Percentiles rank a stretch among this genome's conserved stretches.
Evolutionary conservation across 495 filamentous ascomycete species (phyloP).

Genomic region (Penicillium turbatum): DNA sequence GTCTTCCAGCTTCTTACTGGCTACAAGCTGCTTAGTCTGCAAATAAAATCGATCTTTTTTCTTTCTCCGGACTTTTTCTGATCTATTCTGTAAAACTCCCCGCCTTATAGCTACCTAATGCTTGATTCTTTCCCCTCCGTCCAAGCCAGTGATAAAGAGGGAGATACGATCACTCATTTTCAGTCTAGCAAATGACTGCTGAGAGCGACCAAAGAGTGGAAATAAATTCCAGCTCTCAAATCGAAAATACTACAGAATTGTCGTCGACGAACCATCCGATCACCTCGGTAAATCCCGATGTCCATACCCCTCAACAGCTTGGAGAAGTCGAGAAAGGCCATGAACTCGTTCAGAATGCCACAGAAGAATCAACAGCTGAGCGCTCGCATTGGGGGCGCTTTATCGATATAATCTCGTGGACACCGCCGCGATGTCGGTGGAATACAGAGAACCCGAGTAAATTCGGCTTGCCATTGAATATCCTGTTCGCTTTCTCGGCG

Average conservation of each 20-base stretch:
- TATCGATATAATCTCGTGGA: slow-evolving; percentile 43
- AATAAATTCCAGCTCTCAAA: not conserved
- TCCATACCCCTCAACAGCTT: not conserved
- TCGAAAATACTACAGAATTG: not conserved
- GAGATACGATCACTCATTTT: not conserved
- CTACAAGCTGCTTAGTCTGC: not conserved
- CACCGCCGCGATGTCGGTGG: slow-evolving; percentile 56
- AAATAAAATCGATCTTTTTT: not conserved
- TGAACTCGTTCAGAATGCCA: not conserved
- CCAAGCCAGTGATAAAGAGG: not conserved
- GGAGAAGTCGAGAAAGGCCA: not conserved
- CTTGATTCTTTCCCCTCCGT: not conserved
- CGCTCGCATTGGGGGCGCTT: not conserved
- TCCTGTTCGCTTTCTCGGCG: slow-evolving; percentile 54
- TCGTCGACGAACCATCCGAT: not conserved
- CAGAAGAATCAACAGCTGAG: not conserved
- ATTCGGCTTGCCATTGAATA: slow-evolving; percentile 56
- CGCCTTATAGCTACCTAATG: not conserved
- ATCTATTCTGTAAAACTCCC: not conserved
- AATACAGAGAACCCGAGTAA: slow-evolving; percentile 50
- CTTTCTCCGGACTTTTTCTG: not conserved
- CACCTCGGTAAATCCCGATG: slow-evolving; percentile 2
- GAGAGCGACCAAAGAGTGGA: not conserved
- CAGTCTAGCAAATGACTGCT: not conserved
- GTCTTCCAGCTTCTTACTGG: not conserved